Conservation (phyloP, 2,329 filamentous ascomycete genomes). For the Alternaria angustiovoidea region DNA sequence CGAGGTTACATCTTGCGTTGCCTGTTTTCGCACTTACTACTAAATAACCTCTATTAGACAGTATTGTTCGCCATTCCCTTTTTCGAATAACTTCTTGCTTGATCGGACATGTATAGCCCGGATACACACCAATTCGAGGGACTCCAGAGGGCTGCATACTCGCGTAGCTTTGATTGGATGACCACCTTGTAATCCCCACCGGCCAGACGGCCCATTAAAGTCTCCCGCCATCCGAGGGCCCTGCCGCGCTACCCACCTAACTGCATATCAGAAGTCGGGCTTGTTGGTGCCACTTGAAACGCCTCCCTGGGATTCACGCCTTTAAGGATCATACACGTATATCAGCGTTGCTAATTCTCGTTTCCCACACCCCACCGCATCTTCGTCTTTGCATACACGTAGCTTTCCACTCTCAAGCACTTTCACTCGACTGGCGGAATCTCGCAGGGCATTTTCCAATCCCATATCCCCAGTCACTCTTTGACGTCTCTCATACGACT, state of each 20-base stretch:
- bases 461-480: not conserved
- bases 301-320: conserved; percentile 18
- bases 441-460: not conserved
- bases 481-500: not conserved
- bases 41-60: not conserved
- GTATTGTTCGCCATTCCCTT: not conserved
- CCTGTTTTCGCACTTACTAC: not conserved
- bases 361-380: not conserved
- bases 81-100: not conserved
- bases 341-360: conserved; percentile 21
- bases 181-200: conserved; percentile 13
- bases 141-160: not conserved
- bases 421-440: not conserved
- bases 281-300: conserved; percentile 27
- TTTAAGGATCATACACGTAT: conserved; percentile 26
- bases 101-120: not conserved
- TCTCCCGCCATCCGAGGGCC: conserved; percentile 21
- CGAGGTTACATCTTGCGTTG: not conserved
- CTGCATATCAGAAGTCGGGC: conserved; percentile 25
- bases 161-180: conserved; percentile 21
- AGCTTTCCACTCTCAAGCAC: not conserved
- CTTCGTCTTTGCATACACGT: not conserved
- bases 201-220: conserved; percentile 13
- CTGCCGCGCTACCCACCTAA: conserved; percentile 30
- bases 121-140: not conserved